phyloP scores from a whole-genome alignment of 495 filamentous ascomycete species.

The Xylaria bambusicola region DNA sequence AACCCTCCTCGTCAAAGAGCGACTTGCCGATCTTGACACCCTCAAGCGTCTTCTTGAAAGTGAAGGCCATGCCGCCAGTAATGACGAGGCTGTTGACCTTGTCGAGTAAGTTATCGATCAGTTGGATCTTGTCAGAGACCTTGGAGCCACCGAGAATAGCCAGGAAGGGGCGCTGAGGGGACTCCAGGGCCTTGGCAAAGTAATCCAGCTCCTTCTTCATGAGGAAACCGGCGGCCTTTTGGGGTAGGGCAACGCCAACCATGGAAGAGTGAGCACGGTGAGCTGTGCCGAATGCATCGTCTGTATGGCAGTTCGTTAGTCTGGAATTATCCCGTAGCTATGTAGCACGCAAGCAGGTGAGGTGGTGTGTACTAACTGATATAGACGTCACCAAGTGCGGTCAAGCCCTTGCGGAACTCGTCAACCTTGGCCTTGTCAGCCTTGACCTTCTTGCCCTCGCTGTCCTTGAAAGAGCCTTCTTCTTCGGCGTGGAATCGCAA shows the following conservation, averaged over 20 bases:
- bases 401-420: constrained; percentile 92
- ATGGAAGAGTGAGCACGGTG: constrained; percentile 98
- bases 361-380: constrained; percentile 72
- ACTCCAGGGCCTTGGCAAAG: constrained; percentile 96
- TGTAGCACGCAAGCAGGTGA: background rate
- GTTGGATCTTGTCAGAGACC: constrained; percentile 98
- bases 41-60: constrained; percentile 98
- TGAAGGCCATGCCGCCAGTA: constrained; percentile 99
- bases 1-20: constrained; percentile 91
- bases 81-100: constrained; percentile 97
- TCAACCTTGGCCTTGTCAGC: constrained; percentile 90
- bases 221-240: constrained; percentile 95
- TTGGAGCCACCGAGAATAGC: constrained; percentile 98
- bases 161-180: constrained; percentile 91
- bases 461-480: constrained; percentile 91
- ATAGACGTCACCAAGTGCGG: constrained; percentile 92
- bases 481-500: constrained; percentile 97
- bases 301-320: constrained; percentile 44
- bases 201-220: constrained; percentile 99
- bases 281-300: constrained; percentile 98
- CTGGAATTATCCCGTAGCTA: background rate
- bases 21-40: constrained; percentile 85
- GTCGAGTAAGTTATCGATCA: constrained; percentile 96
- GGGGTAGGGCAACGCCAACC: constrained; percentile 93
- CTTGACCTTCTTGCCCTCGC: constrained; percentile 94